A percentile compares a stretch with the other conserved stretches of the same genome.
Conservation (phyloP, 73 alveolate species). For the Paramecium bursaria region DNA sequence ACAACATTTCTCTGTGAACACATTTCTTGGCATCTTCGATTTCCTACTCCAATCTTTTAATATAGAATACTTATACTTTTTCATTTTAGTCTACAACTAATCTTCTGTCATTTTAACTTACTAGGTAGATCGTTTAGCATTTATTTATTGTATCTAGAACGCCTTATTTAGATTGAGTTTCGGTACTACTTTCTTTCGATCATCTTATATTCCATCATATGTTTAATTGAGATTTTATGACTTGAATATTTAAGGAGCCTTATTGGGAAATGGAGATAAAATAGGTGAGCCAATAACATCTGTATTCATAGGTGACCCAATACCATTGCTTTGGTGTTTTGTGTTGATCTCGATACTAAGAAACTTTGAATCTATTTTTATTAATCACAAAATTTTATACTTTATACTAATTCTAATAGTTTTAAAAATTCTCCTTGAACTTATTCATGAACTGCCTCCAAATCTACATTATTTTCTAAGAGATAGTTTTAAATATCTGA, state of each 20-base stretch:
- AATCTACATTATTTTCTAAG: slow-evolving; percentile 10
- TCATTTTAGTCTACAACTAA: background rate
- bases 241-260: slow-evolving; percentile 35
- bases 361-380: slow-evolving; percentile 14
- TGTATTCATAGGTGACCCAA: slow-evolving; percentile 50
- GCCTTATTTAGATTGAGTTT: slow-evolving; percentile 33
- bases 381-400: background rate
- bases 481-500: background rate
- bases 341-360: slow-evolving; percentile 23
- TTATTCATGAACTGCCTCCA: slow-evolving; percentile 35
- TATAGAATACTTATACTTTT: no score
- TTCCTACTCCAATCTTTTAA: slow-evolving; percentile 26
- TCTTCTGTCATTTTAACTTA: slow-evolving; percentile 47
- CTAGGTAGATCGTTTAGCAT: slow-evolving; percentile 49
- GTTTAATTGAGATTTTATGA: slow-evolving; percentile 26
- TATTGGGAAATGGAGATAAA: slow-evolving; percentile 47
- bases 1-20: slow-evolving; percentile 32
- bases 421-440: slow-evolving; percentile 15
- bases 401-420: slow-evolving; percentile 7
- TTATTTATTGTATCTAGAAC: slow-evolving; percentile 31
- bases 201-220: slow-evolving; percentile 14
- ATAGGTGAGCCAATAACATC: slow-evolving; percentile 46
- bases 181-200: slow-evolving; percentile 11
- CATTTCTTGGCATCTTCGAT: slow-evolving; percentile 24
- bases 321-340: no score